Conservation (phyloP, 495 filamentous ascomycete genomes). For the Hypoxylon fuscum region DNA sequence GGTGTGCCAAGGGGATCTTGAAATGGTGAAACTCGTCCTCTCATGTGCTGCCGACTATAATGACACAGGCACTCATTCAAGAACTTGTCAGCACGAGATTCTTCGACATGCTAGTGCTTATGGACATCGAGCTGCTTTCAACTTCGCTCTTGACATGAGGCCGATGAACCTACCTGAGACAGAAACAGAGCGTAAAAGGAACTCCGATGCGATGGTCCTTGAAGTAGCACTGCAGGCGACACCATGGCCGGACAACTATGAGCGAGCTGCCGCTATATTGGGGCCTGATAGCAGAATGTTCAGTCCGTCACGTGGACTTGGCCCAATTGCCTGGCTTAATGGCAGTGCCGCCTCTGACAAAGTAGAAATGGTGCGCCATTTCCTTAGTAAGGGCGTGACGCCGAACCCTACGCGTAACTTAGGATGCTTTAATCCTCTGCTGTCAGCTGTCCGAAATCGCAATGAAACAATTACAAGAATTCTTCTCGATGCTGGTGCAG, state of each 20-base stretch:
- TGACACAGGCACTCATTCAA: background rate
- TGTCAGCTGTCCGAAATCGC: background rate
- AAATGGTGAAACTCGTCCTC: constrained; percentile 9
- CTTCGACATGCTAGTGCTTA: background rate
- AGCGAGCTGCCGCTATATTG: constrained; percentile 2
- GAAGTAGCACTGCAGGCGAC: background rate
- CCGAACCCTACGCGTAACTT: background rate
- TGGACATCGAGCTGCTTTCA: constrained; percentile 8
- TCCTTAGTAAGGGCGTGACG: background rate
- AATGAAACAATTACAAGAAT: background rate
- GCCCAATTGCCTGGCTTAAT: background rate
- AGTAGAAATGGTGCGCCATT: constrained; percentile 1
- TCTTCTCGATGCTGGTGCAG: constrained; percentile 13
- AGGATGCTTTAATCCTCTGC: background rate
- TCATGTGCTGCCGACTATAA: background rate
- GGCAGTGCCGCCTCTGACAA: background rate
- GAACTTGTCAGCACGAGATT: background rate
- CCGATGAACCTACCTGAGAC: background rate
- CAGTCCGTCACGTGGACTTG: background rate
- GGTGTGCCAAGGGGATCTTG: background rate
- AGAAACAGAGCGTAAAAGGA: background rate
- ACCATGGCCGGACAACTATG: constrained; percentile 3
- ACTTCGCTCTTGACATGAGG: constrained; percentile 14
- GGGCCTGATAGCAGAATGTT: background rate
- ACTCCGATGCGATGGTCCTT: background rate